These are phyloP conservation scores for Avena sativa DNA, from an alignment of 176 grass and related monocot genomes.

Conservation along the genomic window DNA sequence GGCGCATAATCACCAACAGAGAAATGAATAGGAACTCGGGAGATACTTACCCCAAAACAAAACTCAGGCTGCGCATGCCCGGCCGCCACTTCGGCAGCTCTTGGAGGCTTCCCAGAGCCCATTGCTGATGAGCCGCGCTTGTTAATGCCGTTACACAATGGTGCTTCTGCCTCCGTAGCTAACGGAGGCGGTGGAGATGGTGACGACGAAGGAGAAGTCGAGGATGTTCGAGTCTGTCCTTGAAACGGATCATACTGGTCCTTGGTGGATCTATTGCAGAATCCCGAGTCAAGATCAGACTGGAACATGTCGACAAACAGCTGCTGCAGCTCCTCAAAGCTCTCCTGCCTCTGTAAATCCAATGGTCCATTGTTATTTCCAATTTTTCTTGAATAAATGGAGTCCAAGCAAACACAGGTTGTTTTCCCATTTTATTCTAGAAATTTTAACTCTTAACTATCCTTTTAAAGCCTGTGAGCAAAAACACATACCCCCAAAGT, in stretches of 20 bases:
- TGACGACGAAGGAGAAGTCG: conserved; percentile 43
- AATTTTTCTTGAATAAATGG: conserved; percentile 45
- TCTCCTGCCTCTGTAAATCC: conserved; percentile 76
- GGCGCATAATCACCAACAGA: conserved; percentile 20
- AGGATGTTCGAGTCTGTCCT: conserved; percentile 30
- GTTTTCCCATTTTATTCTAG: conserved; percentile 2
- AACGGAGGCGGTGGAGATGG: conserved; percentile 48
- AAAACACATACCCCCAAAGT: background rate
- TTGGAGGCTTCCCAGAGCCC: conserved; percentile 57
- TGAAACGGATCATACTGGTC: conserved; percentile 24
- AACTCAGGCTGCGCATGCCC: conserved; percentile 39
- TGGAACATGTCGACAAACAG: conserved; percentile 93
- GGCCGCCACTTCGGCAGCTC: conserved; percentile 39
- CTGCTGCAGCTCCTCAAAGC: conserved; percentile 88
- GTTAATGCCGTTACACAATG: conserved; percentile 52
- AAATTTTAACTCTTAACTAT: conserved; percentile 31
- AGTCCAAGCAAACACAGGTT: conserved; percentile 12
- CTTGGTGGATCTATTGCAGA: conserved; percentile 47
- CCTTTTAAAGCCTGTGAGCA: conserved; percentile 37
- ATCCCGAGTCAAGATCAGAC: conserved; percentile 68
- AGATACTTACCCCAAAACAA: conserved; percentile 80
- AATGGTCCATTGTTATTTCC: conserved; percentile 5
- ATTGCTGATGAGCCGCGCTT: conserved; percentile 74
- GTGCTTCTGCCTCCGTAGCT: conserved; percentile 37
- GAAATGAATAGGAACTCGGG: conserved; percentile 2